Evolutionary conservation across 2,329 filamentous ascomycete species (phyloP).

Genomic region (Fonsecaea multimorphosa): DNA sequence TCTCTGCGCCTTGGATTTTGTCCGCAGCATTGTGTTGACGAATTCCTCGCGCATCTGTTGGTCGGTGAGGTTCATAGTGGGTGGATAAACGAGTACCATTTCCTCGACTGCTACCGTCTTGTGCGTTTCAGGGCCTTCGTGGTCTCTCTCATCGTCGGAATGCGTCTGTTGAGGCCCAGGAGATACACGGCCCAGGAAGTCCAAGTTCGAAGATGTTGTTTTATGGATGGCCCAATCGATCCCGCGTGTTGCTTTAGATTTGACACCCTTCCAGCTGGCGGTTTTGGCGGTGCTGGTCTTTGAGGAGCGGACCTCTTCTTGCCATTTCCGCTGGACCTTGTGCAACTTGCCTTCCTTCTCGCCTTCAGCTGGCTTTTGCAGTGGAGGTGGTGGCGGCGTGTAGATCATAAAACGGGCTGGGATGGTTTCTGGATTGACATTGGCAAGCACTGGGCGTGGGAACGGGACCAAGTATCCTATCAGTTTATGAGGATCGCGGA

Average conservation of each 20-base stretch:
- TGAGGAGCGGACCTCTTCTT: conserved; percentile 53
- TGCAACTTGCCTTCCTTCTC: conserved; percentile 52
- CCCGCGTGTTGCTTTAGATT: conserved; percentile 49
- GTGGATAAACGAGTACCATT: conserved; percentile 51
- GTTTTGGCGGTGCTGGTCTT: conserved; percentile 51
- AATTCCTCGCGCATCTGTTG: conserved; percentile 51
- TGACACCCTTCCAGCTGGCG: conserved; percentile 52
- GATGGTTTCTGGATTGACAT: conserved; percentile 43
- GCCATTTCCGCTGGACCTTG: conserved; percentile 55
- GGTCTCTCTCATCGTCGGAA: conserved; percentile 43
- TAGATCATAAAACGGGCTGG: conserved; percentile 54
- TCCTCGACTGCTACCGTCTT: conserved; percentile 49
- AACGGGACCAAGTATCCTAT: conserved; percentile 54
- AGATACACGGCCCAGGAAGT: conserved; percentile 52
- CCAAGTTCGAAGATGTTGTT: conserved; percentile 51
- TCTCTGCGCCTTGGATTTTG: conserved; percentile 50
- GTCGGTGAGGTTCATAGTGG: conserved; percentile 40
- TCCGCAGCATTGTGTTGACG: conserved; percentile 50
- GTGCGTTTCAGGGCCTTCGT: conserved; percentile 43
- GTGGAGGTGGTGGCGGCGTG: conserved; percentile 52
- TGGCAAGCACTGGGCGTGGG: conserved; percentile 49
- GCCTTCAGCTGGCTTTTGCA: conserved; percentile 49
- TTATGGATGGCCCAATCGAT: conserved; percentile 50
- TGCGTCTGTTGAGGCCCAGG: conserved; percentile 29
- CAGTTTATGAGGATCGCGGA: conserved; percentile 51